Percentiles rank a stretch among this genome's conserved stretches.
Conservation (phyloP, 495 filamentous ascomycete genomes). For the Elaphomyces granulatus region DNA sequence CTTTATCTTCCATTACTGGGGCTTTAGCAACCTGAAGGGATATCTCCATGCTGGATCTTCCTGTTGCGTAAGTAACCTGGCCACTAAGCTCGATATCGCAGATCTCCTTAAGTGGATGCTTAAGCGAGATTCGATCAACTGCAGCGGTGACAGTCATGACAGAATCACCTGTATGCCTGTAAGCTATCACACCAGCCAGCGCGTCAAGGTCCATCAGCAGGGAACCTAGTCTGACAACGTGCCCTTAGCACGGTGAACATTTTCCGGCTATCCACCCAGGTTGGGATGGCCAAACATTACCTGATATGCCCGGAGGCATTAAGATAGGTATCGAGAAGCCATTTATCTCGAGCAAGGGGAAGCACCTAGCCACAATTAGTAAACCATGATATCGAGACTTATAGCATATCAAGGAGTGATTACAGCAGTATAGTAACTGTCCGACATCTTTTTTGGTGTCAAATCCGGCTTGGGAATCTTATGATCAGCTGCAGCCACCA, state of each 20-base stretch:
- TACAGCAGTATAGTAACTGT: constrained; percentile 50
- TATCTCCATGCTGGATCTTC: constrained; percentile 68
- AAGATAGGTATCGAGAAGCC: constrained; percentile 54
- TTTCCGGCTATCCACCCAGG: no score
- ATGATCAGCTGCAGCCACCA: neutral
- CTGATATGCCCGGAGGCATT: constrained; percentile 53
- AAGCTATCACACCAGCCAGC: constrained; percentile 63
- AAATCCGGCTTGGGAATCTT: constrained; percentile 28
- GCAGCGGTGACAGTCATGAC: constrained; percentile 74
- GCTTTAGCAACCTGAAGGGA: constrained; percentile 59
- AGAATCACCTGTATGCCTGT: constrained; percentile 64
- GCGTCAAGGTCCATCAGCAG: constrained; percentile 77
- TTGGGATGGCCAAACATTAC: constrained; percentile 22
- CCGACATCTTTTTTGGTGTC: constrained; percentile 48
- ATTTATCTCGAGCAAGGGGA: constrained; percentile 53
- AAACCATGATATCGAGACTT: neutral
- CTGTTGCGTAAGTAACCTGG: constrained; percentile 68
- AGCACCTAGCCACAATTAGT: constrained; percentile 32
- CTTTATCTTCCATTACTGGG: constrained; percentile 38
- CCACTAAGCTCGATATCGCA: constrained; percentile 72
- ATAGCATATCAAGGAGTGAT: constrained; percentile 11
- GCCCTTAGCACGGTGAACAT: neutral
- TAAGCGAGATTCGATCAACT: constrained; percentile 65
- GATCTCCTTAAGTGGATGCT: constrained; percentile 57
- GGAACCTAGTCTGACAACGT: constrained; percentile 44